phyloP scores from a whole-genome alignment of 805 yeast genomes.

The Candida tammaniensis region DNA sequence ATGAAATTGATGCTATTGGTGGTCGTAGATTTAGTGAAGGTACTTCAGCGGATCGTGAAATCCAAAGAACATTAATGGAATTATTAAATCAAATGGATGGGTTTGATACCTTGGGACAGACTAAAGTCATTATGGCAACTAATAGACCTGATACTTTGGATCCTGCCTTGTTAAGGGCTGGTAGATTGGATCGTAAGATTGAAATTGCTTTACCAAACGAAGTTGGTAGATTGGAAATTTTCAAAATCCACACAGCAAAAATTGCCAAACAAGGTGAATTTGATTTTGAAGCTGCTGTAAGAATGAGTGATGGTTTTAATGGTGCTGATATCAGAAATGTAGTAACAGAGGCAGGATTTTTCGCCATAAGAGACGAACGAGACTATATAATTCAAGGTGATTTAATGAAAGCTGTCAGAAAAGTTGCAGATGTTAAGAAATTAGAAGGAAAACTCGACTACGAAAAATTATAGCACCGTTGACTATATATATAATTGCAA shows the following conservation, averaged over 20 bases:
- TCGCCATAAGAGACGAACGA: constrained; percentile 96
- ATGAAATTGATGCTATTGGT: constrained; percentile 98
- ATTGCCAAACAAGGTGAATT: constrained; percentile 92
- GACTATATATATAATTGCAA: too few species aligned
- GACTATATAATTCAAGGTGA: constrained; percentile 92
- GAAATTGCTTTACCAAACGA: constrained; percentile 96
- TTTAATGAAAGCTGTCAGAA: constrained; percentile 96
- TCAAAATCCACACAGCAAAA: constrained; percentile 85
- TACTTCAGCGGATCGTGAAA: constrained; percentile 97
- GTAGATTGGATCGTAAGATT: constrained; percentile 93
- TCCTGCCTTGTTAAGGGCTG: constrained; percentile 96
- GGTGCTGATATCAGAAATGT: constrained; percentile 98
- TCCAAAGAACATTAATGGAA: constrained; percentile 97
- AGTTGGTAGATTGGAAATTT: constrained; percentile 89
- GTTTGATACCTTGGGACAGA: constrained; percentile 92
- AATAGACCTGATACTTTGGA: constrained; percentile 97
- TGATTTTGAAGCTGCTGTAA: constrained; percentile 94
- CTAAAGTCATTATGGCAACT: constrained; percentile 99
- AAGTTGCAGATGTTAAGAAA: constrained; percentile 95
- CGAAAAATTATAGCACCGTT: constrained; percentile 70
- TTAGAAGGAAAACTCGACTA: constrained; percentile 94
- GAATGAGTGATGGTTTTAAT: constrained; percentile 98
- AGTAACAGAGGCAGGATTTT: constrained; percentile 97
- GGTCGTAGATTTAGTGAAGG: constrained; percentile 98
- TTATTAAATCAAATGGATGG: constrained; percentile 98